Evolutionary conservation across 306 rosid genomes (phyloP).

Genomic region (Prunus campanulata): DNA sequence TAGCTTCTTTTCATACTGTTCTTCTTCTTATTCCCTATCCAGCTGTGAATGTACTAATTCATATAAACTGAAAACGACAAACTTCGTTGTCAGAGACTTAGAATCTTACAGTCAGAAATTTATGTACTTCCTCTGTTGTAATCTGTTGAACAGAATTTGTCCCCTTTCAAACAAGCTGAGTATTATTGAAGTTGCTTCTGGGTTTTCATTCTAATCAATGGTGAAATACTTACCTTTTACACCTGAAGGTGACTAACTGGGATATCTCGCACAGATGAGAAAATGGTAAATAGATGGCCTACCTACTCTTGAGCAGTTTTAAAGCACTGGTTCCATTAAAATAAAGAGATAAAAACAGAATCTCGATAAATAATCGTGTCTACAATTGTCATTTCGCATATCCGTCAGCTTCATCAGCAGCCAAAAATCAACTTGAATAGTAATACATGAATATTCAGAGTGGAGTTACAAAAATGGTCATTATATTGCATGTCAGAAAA

Average conservation of each 20-base stretch:
- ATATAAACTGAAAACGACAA: background rate
- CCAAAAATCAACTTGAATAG: no score
- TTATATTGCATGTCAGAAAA: background rate
- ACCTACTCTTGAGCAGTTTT: background rate
- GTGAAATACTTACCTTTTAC: background rate
- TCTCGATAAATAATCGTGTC: no score
- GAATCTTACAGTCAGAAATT: constrained; percentile 5
- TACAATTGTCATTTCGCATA: no score
- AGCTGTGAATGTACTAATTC: constrained; percentile 1
- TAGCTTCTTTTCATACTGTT: constrained; percentile 25
- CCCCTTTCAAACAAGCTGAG: constrained; percentile 1
- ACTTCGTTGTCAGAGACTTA: background rate
- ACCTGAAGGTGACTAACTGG: no score
- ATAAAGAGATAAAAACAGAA: no score
- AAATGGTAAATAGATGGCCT: background rate
- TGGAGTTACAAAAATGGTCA: background rate
- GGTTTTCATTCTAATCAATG: background rate
- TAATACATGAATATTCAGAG: background rate
- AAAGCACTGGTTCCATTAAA: no score
- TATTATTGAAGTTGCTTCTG: constrained; percentile 3
- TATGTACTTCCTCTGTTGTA: background rate
- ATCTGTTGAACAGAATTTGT: background rate
- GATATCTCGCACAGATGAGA: no score
- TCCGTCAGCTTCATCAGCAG: no score
- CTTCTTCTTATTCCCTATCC: constrained; percentile 3